Evolutionary conservation across 768 basidiomycete species (phyloP), one percentile per base, ranked within the genome.

Genomic region (Piloderma croceum): DNA sequence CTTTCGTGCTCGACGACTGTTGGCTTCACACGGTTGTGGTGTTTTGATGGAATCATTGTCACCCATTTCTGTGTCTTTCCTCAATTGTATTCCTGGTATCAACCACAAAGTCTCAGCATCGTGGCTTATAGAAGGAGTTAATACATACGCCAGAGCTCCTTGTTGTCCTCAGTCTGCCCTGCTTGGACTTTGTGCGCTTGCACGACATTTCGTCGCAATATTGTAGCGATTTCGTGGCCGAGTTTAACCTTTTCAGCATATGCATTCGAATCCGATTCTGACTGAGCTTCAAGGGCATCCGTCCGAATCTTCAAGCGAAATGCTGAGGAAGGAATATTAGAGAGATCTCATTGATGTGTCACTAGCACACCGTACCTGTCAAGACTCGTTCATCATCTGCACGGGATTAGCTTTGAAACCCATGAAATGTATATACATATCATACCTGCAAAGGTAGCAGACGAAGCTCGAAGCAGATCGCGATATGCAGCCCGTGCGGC

Each of bases 1-100:
- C 48, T 60, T 70, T n/a, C 70, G 66, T 32, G 64, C 61, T 36
- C 71, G 71, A 39, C 74, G 73, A 50, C 58, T 69, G 19, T 74
- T 70, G 36, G 74, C 67, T 34, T 63, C 42, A 10, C 65, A 48
- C 1, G 63, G 64, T n/a, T 60, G 61, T 7, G 81, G 75, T 34
- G 62, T 70, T 61, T 84, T 90, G 51, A 94, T 77, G 2, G 80
- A 70, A 1, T 82, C 76, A 52, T 97, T 96, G 40, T 82, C 79
- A 5, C 91, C 93, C 6, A 94, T 67, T 52, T 96, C 93, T 0
- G 90, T 93, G 39, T 92, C 73, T 31, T 79, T 63, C 3, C 82
- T 90, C 33, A 94, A 68, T 29, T 76, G 74, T 22, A 96, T 57
- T 43, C 71, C 90, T 90, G 50, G 4, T n/a, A n/a, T n/a, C n/a